phyloP scores from a whole-genome alignment of 2,329 filamentous ascomycete species.

The Pseudogymnoascus sp. region DNA sequence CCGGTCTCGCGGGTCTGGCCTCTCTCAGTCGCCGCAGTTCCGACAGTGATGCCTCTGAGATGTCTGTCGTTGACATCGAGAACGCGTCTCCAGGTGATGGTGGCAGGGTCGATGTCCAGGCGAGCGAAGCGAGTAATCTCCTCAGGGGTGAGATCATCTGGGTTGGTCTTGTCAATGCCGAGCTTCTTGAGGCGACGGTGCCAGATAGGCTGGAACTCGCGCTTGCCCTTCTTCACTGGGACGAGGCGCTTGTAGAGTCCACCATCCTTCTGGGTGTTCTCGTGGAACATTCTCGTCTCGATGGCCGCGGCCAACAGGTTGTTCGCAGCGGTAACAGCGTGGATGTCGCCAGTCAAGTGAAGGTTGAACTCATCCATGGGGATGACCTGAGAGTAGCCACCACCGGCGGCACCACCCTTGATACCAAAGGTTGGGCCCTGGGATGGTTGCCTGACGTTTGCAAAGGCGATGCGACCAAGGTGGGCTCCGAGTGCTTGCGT shows the following conservation, averaged over 20 bases:
- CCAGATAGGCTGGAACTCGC: conserved; percentile 83
- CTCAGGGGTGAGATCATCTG: conserved; percentile 80
- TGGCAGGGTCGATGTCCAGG: conserved; percentile 91
- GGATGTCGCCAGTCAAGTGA: conserved; percentile 94
- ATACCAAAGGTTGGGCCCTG: conserved; percentile 98
- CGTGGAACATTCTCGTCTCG: conserved; percentile 97
- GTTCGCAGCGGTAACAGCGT: conserved; percentile 94
- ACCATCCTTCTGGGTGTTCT: conserved; percentile 87
- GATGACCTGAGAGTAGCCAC: conserved; percentile 97
- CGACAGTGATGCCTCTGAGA: conserved; percentile 80
- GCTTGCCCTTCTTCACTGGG: conserved; percentile 80
- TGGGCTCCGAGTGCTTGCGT: conserved; percentile 89
- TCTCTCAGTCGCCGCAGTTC: conserved; percentile 83
- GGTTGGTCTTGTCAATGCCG: conserved; percentile 90
- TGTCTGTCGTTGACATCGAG: conserved; percentile 96
- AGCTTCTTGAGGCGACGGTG: conserved; percentile 90
- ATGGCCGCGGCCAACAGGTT: conserved; percentile 94
- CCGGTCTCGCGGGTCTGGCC: conserved; percentile 81
- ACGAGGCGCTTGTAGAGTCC: conserved; percentile 82
- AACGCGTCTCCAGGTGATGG: conserved; percentile 94
- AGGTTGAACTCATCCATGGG: conserved; percentile 99
- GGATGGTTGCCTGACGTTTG: conserved; percentile 93
- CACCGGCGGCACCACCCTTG: conserved; percentile 94
- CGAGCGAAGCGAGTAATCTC: conserved; percentile 85
- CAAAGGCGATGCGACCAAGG: conserved; percentile 79